Evolutionary conservation across 768 basidiomycete genomes (phyloP).

Genomic region (Lactarius hengduanensis): DNA sequence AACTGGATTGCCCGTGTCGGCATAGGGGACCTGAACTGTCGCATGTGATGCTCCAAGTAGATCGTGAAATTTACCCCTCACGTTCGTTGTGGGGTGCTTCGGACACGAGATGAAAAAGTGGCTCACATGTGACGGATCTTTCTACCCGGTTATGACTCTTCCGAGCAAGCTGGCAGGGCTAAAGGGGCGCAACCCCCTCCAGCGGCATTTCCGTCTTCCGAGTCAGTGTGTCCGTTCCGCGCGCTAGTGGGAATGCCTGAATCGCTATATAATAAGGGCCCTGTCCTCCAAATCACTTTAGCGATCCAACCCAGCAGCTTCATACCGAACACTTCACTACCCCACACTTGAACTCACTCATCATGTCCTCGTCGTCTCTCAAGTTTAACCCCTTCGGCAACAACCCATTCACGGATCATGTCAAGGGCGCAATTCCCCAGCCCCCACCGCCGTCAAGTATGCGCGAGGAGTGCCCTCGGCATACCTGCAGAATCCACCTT

Average conservation of each 20-base stretch:
- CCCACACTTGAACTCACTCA: slow-evolving; percentile 4
- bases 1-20: slow-evolving; percentile 17
- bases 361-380: slow-evolving; percentile 36
- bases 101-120: slow-evolving; percentile 9
- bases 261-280: slow-evolving; percentile 20
- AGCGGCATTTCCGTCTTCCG: neutral
- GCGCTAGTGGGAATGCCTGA: neutral
- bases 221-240: neutral
- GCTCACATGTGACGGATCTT: slow-evolving; percentile 23
- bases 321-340: neutral
- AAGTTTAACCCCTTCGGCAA: slow-evolving; percentile 57
- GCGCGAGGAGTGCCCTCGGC: slow-evolving; percentile 42
- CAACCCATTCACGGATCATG: slow-evolving; percentile 54
- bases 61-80: slow-evolving; percentile 23
- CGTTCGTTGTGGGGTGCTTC: slow-evolving; percentile 16
- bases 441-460: slow-evolving; percentile 51
- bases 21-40: neutral
- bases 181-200: slow-evolving; percentile 20
- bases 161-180: slow-evolving; percentile 10
- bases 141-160: slow-evolving; percentile 17
- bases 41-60: slow-evolving; percentile 20
- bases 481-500: slow-evolving; percentile 21
- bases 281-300: neutral
- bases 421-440: slow-evolving; percentile 36
- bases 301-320: slow-evolving; percentile 16